These are phyloP conservation scores for Sclerotinia spermophila DNA, from an alignment of 2,329 filamentous ascomycete genomes.

Conservation along the genomic window DNA sequence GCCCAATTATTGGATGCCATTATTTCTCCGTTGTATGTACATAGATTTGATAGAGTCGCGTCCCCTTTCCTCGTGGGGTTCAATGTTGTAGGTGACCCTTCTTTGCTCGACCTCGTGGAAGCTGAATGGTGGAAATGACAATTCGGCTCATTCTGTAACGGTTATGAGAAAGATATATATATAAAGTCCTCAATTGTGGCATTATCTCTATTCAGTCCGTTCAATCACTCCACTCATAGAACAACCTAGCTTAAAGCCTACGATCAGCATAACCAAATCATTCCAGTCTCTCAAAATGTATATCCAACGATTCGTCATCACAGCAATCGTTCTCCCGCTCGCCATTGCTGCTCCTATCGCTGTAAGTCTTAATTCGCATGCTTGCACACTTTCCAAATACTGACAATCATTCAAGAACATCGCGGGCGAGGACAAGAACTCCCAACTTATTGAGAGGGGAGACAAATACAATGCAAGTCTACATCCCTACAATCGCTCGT, in stretches of 20 bases:
- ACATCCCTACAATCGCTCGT: no score
- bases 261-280: neutral
- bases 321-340: neutral
- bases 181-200: no score
- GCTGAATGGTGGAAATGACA: neutral
- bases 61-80: neutral
- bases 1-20: neutral
- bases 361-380: neutral
- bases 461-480: slow-evolving; percentile 1
- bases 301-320: neutral
- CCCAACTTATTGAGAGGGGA: neutral
- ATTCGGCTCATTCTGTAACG: neutral
- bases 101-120: neutral
- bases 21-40: neutral
- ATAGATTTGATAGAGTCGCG: neutral
- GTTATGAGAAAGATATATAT: neutral
- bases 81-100: neutral
- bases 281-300: neutral
- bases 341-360: neutral
- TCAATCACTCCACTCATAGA: neutral
- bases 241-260: neutral
- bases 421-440: neutral
- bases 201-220: neutral
- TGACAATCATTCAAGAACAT: neutral
- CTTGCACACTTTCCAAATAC: neutral